Evolutionary conservation across 306 rosid species (phyloP).

Genomic region (Quercus gilva): DNA sequence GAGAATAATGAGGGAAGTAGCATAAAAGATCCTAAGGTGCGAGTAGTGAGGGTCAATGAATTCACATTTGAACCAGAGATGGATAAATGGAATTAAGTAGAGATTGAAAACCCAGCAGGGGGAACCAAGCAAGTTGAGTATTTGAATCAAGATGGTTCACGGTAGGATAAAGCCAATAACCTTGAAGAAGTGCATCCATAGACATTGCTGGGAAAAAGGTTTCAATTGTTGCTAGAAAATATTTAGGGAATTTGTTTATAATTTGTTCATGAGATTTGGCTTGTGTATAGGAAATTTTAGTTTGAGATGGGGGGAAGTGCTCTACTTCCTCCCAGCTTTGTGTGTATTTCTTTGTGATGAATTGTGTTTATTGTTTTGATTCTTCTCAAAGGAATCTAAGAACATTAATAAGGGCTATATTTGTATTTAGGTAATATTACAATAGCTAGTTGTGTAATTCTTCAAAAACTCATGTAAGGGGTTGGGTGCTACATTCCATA

Average conservation of each 20-base stretch:
- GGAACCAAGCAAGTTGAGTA: background rate
- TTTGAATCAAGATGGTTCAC: background rate
- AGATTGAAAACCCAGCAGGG: background rate
- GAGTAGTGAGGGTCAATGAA: background rate
- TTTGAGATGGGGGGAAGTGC: background rate
- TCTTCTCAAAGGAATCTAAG: background rate
- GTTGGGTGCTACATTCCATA: too few species aligned
- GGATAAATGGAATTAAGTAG: background rate
- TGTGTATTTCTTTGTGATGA: background rate
- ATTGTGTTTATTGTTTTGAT: background rate
- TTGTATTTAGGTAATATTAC: background rate
- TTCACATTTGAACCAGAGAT: slow-evolving; percentile 11
- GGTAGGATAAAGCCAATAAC: background rate
- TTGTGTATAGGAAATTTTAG: slow-evolving; percentile 25
- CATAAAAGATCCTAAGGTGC: background rate
- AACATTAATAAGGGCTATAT: background rate
- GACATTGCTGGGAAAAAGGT: background rate
- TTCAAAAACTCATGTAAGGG: too few species aligned
- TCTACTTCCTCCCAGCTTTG: background rate
- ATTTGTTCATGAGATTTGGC: slow-evolving; percentile 9
- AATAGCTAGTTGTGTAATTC: background rate
- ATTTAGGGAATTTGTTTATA: background rate
- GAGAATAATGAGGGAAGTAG: slow-evolving; percentile 22
- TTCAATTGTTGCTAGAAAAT: background rate
- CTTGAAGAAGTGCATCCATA: background rate